Conservation (phyloP, 176 grass and related monocot genomes). For the Carex cristatella region DNA sequence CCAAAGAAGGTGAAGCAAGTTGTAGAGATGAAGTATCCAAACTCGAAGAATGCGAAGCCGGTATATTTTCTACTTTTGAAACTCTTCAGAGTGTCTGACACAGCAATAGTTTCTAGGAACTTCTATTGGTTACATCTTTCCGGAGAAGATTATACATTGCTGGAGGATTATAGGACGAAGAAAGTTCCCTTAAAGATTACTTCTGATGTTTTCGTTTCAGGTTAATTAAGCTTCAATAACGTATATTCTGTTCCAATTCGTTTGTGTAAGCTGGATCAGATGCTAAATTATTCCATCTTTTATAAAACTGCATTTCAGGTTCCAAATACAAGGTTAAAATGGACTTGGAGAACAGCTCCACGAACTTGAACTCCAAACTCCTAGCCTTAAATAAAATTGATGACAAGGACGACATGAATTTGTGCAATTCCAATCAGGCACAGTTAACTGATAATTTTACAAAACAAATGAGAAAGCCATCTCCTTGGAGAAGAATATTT, state of each 20-base stretch:
- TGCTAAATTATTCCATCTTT: constrained; percentile 11
- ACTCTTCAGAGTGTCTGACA: constrained; percentile 68
- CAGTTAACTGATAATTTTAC: neutral
- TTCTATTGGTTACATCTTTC: constrained; percentile 93
- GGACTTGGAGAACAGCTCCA: constrained; percentile 59
- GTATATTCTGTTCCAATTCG: constrained; percentile 3
- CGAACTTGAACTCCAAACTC: constrained; percentile 30
- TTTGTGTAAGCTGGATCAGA: neutral
- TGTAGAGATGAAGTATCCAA: constrained; percentile 70
- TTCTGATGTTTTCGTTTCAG: constrained; percentile 49
- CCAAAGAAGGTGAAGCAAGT: constrained; percentile 67
- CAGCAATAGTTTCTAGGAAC: constrained; percentile 58
- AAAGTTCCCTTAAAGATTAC: constrained; percentile 60
- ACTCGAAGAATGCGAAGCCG: constrained; percentile 60
- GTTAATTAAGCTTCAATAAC: neutral
- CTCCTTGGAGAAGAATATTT: constrained; percentile 40
- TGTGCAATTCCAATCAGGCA: neutral
- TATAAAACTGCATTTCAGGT: constrained; percentile 24
- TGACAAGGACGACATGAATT: neutral
- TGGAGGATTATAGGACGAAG: constrained; percentile 57
- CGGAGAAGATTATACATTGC: constrained; percentile 64
- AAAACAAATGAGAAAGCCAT: constrained; percentile 6
- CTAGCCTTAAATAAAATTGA: neutral
- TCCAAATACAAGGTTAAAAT: constrained; percentile 45
- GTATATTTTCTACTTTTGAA: constrained; percentile 92